Conservation (phyloP, 768 basidiomycete genomes). For the Xerocomellus dryophilus region DNA sequence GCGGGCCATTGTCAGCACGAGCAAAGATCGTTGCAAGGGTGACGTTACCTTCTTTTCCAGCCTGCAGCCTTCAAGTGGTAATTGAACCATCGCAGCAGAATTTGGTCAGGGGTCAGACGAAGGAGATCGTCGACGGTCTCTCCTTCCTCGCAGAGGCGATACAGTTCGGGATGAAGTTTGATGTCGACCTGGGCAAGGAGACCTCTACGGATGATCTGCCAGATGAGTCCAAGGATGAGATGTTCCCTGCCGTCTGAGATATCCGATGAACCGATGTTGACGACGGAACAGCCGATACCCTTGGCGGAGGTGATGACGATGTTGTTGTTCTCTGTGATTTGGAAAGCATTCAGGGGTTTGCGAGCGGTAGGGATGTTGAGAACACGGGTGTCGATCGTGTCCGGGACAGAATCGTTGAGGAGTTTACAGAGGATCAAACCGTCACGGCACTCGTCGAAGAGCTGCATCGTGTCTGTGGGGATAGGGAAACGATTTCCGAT, state of each 20-base stretch:
- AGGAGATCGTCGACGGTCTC: slow-evolving; percentile 97
- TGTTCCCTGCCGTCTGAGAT: slow-evolving; percentile 92
- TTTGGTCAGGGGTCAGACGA: slow-evolving; percentile 93
- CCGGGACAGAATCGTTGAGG: slow-evolving; percentile 98
- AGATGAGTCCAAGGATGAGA: slow-evolving; percentile 94
- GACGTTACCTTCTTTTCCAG: slow-evolving; percentile 73
- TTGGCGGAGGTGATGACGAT: slow-evolving; percentile 98
- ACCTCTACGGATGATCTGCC: slow-evolving; percentile 96
- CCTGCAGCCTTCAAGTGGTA: slow-evolving; percentile 95
- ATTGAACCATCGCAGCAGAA: slow-evolving; percentile 98
- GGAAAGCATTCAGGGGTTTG: slow-evolving; percentile 94
- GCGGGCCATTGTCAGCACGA: neutral
- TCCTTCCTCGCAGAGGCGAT: slow-evolving; percentile 92
- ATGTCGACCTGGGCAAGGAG: slow-evolving; percentile 94
- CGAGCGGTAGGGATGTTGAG: slow-evolving; percentile 81
- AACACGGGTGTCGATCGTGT: slow-evolving; percentile 98
- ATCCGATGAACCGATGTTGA: slow-evolving; percentile 95
- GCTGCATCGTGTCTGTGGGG: slow-evolving; percentile 95
- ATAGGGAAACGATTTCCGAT: slow-evolving; percentile 82
- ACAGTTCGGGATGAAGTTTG: slow-evolving; percentile 96
- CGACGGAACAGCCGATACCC: slow-evolving; percentile 96
- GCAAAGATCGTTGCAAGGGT: no score
- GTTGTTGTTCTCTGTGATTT: slow-evolving; percentile 99
- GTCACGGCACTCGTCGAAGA: slow-evolving; percentile 96
- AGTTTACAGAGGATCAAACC: slow-evolving; percentile 97